These are phyloP conservation scores for Penicillium sp. DNA, from an alignment of 2,329 filamentous ascomycete species.

Conservation along the genomic window DNA sequence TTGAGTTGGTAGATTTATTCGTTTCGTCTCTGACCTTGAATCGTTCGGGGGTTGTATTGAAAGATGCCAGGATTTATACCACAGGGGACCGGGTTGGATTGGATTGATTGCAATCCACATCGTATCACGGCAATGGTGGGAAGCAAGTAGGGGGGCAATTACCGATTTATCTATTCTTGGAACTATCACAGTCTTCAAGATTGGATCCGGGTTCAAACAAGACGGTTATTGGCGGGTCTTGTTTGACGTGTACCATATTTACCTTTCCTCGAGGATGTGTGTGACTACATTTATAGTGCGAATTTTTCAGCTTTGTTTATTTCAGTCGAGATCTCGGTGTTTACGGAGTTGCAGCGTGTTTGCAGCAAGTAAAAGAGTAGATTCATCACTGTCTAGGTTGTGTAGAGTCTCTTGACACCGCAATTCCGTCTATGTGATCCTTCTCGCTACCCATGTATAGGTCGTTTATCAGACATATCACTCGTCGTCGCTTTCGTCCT, in stretches of 20 bases:
- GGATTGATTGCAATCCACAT: constrained; percentile 1
- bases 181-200: not conserved
- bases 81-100: not conserved
- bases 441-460: constrained; percentile 9
- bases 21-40: not conserved
- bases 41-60: not conserved
- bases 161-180: not conserved
- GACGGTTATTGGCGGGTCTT: constrained; percentile 11
- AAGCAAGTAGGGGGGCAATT: not conserved
- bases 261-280: constrained; percentile 12
- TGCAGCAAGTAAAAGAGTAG: not conserved
- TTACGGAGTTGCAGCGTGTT: not conserved
- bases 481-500: constrained; percentile 47
- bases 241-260: constrained; percentile 25
- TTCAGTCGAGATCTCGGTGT: not conserved
- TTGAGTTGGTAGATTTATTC: constrained; percentile 49
- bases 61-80: not conserved
- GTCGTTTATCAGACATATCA: constrained; percentile 19
- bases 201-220: constrained; percentile 2
- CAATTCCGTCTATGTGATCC: constrained; percentile 12
- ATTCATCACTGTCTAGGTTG: constrained; percentile 1
- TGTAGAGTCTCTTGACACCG: constrained; percentile 4
- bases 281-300: constrained; percentile 14
- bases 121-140: not conserved
- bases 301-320: constrained; percentile 7